Evolutionary conservation across 306 rosid genomes (phyloP), one percentile per base, ranked within the genome.

Genomic region (Medicago arabica): DNA sequence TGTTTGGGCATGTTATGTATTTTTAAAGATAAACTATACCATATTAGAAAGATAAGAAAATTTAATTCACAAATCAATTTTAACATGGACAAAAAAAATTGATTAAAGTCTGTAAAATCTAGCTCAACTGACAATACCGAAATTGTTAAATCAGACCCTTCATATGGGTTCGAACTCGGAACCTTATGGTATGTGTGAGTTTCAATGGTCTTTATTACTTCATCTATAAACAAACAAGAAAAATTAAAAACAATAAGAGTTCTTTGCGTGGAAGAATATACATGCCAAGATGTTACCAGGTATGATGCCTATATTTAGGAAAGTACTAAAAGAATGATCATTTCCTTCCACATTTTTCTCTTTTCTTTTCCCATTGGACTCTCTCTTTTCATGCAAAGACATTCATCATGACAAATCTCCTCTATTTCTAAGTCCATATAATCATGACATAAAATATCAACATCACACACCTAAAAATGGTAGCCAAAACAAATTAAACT

Each of bases 241-340:
- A 21, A 21, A 21, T 21, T 21, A 23, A 40, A 18, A 40, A 16
- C 18, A 18, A 13, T 9, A 12, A 15, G 5, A 57, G 17, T 23
- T 62, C 36, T n/a, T 44, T 50, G 55, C 41, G 8, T 51, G 61
- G 13, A 17, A 61, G 28, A 21, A 9, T 64, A 18, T 14, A 18
- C 44, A 49, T 50, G 40, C 9, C 14, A 75, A 49, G 38, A 34
- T 5, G 38, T 34, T 34, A 69, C 75, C 78, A 9, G 3, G 25
- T 39, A n/a, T n/a, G 8, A 68, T 16, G 86, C 70, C 69, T 49
- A 36, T 41, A 53, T 71, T 75, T 21, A 43, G 75, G 84, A 7
- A 80, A 80, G 65, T 82, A 86, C 81, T 23, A 36, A 83, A 70
- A 64, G 80, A 78, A 80, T 83, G 79, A 7, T 19, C 38, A 47